Evolutionary conservation across 306 rosid species (phyloP).

Genomic region (Quercus alba): DNA sequence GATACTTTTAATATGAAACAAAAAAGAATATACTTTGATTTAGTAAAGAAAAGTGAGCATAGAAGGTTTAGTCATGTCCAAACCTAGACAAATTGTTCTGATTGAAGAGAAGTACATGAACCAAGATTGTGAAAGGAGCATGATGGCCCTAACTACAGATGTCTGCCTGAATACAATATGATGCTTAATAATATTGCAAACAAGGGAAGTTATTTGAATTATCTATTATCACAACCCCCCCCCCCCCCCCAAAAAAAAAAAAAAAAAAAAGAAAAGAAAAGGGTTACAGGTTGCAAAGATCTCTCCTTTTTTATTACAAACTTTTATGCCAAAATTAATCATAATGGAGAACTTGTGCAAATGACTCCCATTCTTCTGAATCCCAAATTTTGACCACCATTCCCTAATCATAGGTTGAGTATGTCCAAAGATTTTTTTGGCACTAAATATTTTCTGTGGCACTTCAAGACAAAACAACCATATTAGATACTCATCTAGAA

Average conservation of each 20-base stretch:
- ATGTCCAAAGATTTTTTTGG: no score
- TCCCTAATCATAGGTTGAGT: no score
- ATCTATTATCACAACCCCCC: no score
- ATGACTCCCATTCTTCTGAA: no score
- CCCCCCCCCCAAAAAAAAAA: no score
- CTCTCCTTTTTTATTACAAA: not conserved
- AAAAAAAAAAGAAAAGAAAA: not conserved
- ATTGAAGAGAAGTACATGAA: not conserved
- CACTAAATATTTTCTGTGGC: no score
- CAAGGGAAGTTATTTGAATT: not conserved
- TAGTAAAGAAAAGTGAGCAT: not conserved
- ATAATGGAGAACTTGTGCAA: no score
- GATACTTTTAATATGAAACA: not conserved
- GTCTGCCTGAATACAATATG: not conserved
- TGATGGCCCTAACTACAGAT: not conserved
- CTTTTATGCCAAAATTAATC: no score
- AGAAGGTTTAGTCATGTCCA: not conserved
- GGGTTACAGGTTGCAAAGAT: not conserved
- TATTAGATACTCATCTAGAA: no score
- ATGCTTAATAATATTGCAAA: not conserved
- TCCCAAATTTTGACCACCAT: no score
- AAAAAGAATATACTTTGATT: not conserved
- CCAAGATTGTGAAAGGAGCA: not conserved
- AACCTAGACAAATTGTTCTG: not conserved
- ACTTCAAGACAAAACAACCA: no score